Base-by-base conservation (phyloP, 257 asterid species). In the Fraxinus anomala region DNA sequence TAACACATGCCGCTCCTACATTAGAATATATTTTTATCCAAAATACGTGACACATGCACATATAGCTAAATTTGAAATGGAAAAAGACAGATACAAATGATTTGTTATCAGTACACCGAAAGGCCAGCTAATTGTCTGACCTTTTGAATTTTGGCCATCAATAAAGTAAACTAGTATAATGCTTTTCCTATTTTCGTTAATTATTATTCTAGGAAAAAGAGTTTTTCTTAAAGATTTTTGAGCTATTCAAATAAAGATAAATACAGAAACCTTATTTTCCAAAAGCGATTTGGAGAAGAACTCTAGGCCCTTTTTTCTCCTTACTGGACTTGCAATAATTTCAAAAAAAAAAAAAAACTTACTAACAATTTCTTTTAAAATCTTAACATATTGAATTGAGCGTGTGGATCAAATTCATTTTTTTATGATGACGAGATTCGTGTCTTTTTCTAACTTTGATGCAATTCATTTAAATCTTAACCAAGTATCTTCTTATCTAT, bases 101-200 rank as follows among this genome's bases (percentile, higher is more conserved):
- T 71, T 40, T 75, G 75, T 51, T 33, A 77, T 80, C 66, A 69
- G 30, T 59, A n/a, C 14, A 59, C 5, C 67, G 1, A 21, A 59
- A 19, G 13, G 77, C 76, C 85, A 68, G 54, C 82, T 76, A 49
- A 49, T 70, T 73, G 75, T 72, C 78, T 26, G 73, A 75, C 61
- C 49, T n/a, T 70, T 68, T 39, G 44, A 77, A 80, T 36, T 5
- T 65, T 33, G 40, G 70, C 10, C 23, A 63, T 70, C 3, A 19
- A 23, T 39, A 66, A 54, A 11, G 63, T 70, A 68, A 69, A 61
- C 70, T 61, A 28, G 26, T 31, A 34, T 24, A 44, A 47, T 26
- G 69, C 72, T 70, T 5, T 42, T 33, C 10, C 68, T 11, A 61
- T 76, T 67, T 19, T n/a, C 37, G 30, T 56, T 73, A 30, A 69